phyloP scores from a whole-genome alignment of 2,329 filamentous ascomycete genomes.

The Exophiala alcalophila region DNA sequence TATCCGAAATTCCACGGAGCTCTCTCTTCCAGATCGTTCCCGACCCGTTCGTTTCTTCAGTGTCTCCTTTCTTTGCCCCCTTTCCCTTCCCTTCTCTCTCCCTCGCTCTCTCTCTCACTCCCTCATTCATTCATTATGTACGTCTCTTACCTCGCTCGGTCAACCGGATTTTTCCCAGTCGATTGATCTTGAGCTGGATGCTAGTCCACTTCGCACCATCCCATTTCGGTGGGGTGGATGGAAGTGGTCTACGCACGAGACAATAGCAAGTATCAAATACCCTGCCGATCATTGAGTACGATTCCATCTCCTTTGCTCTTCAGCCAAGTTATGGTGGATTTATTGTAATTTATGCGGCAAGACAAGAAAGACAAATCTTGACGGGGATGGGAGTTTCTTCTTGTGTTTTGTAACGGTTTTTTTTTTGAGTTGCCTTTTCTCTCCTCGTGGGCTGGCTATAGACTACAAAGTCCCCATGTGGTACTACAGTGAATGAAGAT shows the following conservation, averaged over 20 bases:
- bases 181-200: slow-evolving; percentile 43
- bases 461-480: too few relatives aligned
- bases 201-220: slow-evolving; percentile 32
- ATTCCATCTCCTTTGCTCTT: slow-evolving; percentile 39
- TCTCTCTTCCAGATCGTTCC: too few relatives aligned
- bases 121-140: not conserved
- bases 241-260: slow-evolving; percentile 45
- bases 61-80: slow-evolving; percentile 12
- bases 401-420: too few relatives aligned
- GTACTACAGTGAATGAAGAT: too few relatives aligned
- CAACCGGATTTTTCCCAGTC: slow-evolving; percentile 33
- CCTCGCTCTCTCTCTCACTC: not conserved
- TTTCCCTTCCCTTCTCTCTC: not conserved
- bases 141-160: slow-evolving; percentile 54
- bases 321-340: slow-evolving; percentile 20
- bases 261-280: slow-evolving; percentile 40
- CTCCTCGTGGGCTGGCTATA: too few relatives aligned
- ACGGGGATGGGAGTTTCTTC: too few relatives aligned
- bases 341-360: slow-evolving; percentile 32
- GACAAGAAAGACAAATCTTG: too few relatives aligned
- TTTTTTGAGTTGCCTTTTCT: not conserved
- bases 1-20: too few relatives aligned
- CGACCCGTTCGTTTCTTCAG: too few relatives aligned
- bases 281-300: slow-evolving; percentile 52
- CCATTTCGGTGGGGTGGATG: not conserved